These are phyloP conservation scores for Fraxinus xanthoxyloides DNA, from an alignment of 305 asterid species.

Conservation along the genomic window DNA sequence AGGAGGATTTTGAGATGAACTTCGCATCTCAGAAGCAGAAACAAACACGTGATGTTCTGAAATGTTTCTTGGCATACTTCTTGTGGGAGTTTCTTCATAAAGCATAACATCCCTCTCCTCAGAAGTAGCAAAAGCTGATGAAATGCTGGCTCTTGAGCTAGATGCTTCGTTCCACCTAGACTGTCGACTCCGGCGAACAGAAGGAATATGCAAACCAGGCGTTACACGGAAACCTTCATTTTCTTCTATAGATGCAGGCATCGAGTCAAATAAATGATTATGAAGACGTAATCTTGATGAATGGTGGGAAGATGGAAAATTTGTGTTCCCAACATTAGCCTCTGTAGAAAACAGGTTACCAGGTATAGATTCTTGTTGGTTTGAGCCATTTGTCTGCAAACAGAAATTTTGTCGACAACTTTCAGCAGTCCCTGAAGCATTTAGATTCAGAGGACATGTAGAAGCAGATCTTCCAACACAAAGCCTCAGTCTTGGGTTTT, in stretches of 20 bases:
- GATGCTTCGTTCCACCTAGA: slow-evolving; percentile 62
- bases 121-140: slow-evolving; percentile 35
- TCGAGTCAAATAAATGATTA: slow-evolving; percentile 43
- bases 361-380: slow-evolving; percentile 46
- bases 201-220: slow-evolving; percentile 32
- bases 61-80: slow-evolving; percentile 56
- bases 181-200: slow-evolving; percentile 44
- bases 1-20: slow-evolving; percentile 45
- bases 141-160: slow-evolving; percentile 48
- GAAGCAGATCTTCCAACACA: slow-evolving; percentile 50
- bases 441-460: slow-evolving; percentile 36
- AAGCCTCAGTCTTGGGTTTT: slow-evolving; percentile 57
- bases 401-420: slow-evolving; percentile 56
- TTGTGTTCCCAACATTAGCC: slow-evolving; percentile 33
- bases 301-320: slow-evolving; percentile 39
- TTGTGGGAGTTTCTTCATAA: slow-evolving; percentile 37
- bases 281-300: slow-evolving; percentile 42
- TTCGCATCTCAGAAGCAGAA: slow-evolving; percentile 50
- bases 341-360: slow-evolving; percentile 32
- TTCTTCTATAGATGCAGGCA: slow-evolving; percentile 41
- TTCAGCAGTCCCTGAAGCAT: slow-evolving; percentile 38
- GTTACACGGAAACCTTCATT: slow-evolving; percentile 35
- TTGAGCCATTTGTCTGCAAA: slow-evolving; percentile 49
- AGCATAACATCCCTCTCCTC: slow-evolving; percentile 35
- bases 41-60: slow-evolving; percentile 68